phyloP scores from a whole-genome alignment of 2,329 filamentous ascomycete genomes.

The Xylaria hypoxylon region DNA sequence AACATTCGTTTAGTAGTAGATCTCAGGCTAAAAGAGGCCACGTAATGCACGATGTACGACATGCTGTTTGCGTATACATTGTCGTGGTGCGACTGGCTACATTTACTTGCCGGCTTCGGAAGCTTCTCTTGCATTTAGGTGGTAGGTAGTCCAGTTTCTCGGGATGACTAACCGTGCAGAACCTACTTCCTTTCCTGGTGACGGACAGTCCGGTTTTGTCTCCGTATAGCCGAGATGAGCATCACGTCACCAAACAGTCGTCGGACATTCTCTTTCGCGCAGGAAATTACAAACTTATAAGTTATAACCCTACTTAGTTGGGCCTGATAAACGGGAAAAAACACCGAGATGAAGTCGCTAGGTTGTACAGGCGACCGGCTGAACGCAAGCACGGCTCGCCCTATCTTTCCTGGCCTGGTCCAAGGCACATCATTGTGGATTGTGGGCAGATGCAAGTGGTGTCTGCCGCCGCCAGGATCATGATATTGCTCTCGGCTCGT shows the following conservation, averaged over 20 bases:
- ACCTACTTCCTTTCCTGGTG: slow-evolving; percentile 40
- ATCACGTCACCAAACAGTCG: slow-evolving; percentile 36
- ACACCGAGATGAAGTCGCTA: slow-evolving; percentile 35
- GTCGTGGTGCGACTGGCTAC: slow-evolving; percentile 38
- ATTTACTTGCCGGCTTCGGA: slow-evolving; percentile 40
- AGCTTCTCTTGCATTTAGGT: slow-evolving; percentile 33
- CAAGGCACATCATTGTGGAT: slow-evolving; percentile 32
- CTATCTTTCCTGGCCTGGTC: slow-evolving; percentile 30
- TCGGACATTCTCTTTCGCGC: slow-evolving; percentile 26
- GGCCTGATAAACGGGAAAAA: slow-evolving; percentile 34
- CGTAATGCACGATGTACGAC: slow-evolving; percentile 36
- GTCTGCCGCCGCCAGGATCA: slow-evolving; percentile 39
- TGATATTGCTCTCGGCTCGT: slow-evolving; percentile 39
- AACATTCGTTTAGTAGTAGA: slow-evolving; percentile 41
- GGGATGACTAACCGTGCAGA: slow-evolving; percentile 41
- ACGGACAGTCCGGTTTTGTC: slow-evolving; percentile 36
- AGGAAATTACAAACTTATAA: slow-evolving; percentile 32
- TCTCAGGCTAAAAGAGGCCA: slow-evolving; percentile 40
- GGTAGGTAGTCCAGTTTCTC: slow-evolving; percentile 26
- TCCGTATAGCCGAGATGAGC: slow-evolving; percentile 43
- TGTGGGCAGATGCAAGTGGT: slow-evolving; percentile 37
- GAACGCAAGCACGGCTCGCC: slow-evolving; percentile 37
- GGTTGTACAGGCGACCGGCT: slow-evolving; percentile 37
- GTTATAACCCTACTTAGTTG: slow-evolving; percentile 30
- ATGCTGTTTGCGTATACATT: slow-evolving; percentile 32